Percentiles rank a stretch among this genome's conserved stretches.
phyloP scores from a whole-genome alignment of 1,139 yeast species.

The Eremothecium sinecaudum region DNA sequence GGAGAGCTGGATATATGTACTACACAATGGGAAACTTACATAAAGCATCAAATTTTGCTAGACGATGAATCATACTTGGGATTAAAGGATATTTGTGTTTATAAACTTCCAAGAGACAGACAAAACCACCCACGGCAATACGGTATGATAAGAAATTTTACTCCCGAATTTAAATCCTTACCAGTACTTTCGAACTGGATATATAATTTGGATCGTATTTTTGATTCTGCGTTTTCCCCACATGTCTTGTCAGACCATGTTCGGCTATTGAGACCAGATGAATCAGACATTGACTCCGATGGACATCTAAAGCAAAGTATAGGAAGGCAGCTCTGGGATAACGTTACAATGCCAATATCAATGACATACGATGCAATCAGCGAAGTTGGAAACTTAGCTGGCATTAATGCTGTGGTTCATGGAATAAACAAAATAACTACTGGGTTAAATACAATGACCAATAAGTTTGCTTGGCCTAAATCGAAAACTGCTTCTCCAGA shows the following conservation, averaged over 20 bases:
- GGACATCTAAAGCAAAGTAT: conserved; percentile 6
- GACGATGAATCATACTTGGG: conserved; percentile 25
- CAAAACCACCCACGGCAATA: conserved; percentile 14
- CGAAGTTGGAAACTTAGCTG: conserved; percentile 30
- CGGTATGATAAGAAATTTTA: conserved; percentile 26
- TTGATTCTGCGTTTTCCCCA: conserved; percentile 21
- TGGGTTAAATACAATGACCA: conserved; percentile 17
- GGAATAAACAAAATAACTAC: conserved; percentile 1
- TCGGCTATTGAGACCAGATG: conserved; percentile 2
- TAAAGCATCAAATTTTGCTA: conserved; percentile 22
- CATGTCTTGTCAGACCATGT: conserved; percentile 27
- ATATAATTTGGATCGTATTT: conserved; percentile 23
- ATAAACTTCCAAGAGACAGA: conserved; percentile 22
- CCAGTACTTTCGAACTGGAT: conserved; percentile 28
- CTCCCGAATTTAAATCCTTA: conserved; percentile 18
- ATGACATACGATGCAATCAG: conserved; percentile 30
- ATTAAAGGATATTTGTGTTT: conserved; percentile 26
- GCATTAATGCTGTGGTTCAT: conserved; percentile 21
- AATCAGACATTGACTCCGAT: conserved; percentile 14
- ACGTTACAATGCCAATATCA: conserved; percentile 26
- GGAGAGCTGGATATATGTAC: neutral
- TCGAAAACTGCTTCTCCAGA: conserved; percentile 1
- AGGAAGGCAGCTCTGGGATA: conserved; percentile 18
- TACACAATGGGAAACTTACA: conserved; percentile 23
- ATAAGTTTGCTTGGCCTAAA: conserved; percentile 22